Base-by-base conservation (phyloP, 768 basidiomycete genomes). In the Hypholoma fasciculare region DNA sequence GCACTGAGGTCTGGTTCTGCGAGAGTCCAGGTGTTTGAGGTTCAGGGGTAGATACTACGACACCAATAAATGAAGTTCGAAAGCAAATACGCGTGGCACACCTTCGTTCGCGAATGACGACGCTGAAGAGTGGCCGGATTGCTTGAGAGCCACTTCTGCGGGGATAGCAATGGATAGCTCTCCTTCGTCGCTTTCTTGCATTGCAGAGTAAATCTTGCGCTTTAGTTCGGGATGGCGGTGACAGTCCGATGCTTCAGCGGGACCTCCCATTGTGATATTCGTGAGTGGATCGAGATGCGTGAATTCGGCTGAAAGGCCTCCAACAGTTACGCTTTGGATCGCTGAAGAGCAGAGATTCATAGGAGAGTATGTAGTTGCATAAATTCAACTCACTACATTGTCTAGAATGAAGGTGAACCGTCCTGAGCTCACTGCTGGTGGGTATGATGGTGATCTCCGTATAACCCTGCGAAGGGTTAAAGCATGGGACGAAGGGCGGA, bases 161-260 rank as follows among this genome's bases (percentile, higher is more conserved):
- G 92, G 92, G 59, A 98, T 86, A 11, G 88, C 84, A 65, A 99
- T 93, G 5, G 94, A 93, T 34, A 99, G 71, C 72, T 98, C 97
- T 57, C 96, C 97, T 70, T 98, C 94, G 63, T 96, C 94, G 43
- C 87, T 83, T 67, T 98, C 97, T 60, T 93, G 85, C 52, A 95
- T 78, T 0, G 96, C 93, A 0, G 93, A 85, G 76, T 95, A 98
- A 40, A 97, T 72, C 74, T 88, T 90, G 58, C 97, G 83, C 79
- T 97, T 98, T 58, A 96, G 79, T 69, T 97, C 97, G 6, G 94
- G 92, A 74, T 96, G 94, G 54, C 85, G 82, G 67, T 95, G 92
- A 58, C 90, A 88, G 70, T 97, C 93, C 63, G 83, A 81, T 11
- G 85, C 79, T 62, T 88, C 86, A 23, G 70, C 69, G 14, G 74